A percentile compares a stretch with the other conserved stretches of the same genome.
phyloP scores from a whole-genome alignment of 768 basidiomycete species.

The Mycena metata region DNA sequence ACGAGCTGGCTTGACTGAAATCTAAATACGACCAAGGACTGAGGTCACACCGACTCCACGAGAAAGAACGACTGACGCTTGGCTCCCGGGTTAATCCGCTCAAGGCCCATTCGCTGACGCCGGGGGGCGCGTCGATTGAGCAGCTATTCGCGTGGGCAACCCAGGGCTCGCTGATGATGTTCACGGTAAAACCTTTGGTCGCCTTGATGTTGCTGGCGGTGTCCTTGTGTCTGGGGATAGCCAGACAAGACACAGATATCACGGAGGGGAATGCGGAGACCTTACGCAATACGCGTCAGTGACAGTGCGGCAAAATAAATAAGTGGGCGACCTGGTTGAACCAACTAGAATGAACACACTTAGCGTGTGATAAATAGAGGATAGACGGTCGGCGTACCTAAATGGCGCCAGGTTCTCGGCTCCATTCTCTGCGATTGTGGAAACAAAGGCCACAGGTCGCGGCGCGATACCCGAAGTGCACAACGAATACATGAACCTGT shows the following conservation, averaged over 20 bases:
- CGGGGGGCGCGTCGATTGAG: slow-evolving; percentile 65
- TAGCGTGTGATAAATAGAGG: not conserved
- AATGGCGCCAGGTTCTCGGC: slow-evolving; percentile 73
- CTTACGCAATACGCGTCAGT: slow-evolving; percentile 46
- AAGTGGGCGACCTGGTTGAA: slow-evolving; percentile 50
- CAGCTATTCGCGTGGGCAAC: slow-evolving; percentile 67
- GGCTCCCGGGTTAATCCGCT: slow-evolving; percentile 71
- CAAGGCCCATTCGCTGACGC: slow-evolving; percentile 71
- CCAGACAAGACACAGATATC: slow-evolving; percentile 65
- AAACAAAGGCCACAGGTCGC: slow-evolving; percentile 81
- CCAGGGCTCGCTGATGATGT: slow-evolving; percentile 82
- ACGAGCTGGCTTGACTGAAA: slow-evolving; percentile 63
- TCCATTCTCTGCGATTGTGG: slow-evolving; percentile 66
- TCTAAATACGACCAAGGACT: slow-evolving; percentile 44
- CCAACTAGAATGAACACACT: slow-evolving; percentile 53
- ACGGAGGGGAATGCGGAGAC: slow-evolving; percentile 72
- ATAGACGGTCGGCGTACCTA: slow-evolving; percentile 46
- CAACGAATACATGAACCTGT: slow-evolving; percentile 58
- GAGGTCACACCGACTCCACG: not conserved
- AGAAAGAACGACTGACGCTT: slow-evolving; percentile 58
- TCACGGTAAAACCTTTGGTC: slow-evolving; percentile 78
- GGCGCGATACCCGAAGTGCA: slow-evolving; percentile 70
- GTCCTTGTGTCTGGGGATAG: slow-evolving; percentile 59
- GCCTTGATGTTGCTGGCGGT: slow-evolving; percentile 73
- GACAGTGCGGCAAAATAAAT: not conserved